Conservation (phyloP, 1,139 yeast genomes). For the Kazachstania sp. region DNA sequence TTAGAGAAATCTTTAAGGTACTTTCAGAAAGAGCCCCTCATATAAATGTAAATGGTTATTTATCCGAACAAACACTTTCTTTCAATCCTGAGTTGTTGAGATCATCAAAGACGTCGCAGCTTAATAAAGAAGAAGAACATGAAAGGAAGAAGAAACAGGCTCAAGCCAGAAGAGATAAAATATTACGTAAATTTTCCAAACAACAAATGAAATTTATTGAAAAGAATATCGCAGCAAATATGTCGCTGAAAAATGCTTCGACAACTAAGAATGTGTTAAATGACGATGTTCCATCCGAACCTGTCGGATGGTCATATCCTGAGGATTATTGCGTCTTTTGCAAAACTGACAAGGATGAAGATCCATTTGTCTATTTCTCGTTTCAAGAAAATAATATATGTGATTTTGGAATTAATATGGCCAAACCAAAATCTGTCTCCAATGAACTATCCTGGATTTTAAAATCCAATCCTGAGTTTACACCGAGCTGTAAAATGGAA, state of each 20-base stretch:
- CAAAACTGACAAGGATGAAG: constrained; percentile 68
- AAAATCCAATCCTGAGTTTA: not conserved
- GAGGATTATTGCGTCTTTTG: constrained; percentile 80
- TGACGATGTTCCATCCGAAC: constrained; percentile 27
- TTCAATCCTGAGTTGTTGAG: constrained; percentile 25
- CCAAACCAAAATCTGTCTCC: not conserved
- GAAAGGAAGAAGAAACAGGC: constrained; percentile 64
- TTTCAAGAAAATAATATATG: constrained; percentile 25
- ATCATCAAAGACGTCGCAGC: constrained; percentile 13
- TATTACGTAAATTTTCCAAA: constrained; percentile 67
- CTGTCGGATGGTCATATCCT: constrained; percentile 56
- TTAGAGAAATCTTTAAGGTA: constrained; percentile 44
- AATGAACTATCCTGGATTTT: not conserved
- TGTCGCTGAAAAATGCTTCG: not conserved
- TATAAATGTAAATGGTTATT: constrained; percentile 25
- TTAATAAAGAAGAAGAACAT: constrained; percentile 33
- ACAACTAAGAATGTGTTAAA: not conserved
- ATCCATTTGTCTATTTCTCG: constrained; percentile 48
- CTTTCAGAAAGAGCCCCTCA: constrained; percentile 30
- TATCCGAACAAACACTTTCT: constrained; percentile 31
- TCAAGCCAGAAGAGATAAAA: constrained; percentile 58
- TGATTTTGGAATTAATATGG: constrained; percentile 16
- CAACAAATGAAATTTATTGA: constrained; percentile 69
- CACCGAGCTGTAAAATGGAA: not conserved
- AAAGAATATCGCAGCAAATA: constrained; percentile 34